These are phyloP conservation scores for Neocucurbitaria cava DNA, from an alignment of 2,329 filamentous ascomycete species.

Conservation along the genomic window DNA sequence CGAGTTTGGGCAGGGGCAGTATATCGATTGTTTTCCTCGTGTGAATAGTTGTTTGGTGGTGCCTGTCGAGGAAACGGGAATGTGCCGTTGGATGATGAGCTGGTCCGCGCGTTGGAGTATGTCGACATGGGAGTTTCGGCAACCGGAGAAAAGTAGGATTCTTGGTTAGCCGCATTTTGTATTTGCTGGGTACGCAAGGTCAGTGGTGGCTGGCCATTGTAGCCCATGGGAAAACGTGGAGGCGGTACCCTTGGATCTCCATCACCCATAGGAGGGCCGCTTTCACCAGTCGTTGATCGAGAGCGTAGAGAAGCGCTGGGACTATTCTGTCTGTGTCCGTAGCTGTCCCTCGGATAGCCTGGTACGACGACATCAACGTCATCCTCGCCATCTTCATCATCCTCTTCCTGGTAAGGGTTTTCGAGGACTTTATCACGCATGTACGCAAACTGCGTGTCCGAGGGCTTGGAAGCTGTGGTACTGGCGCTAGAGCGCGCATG, in stretches of 20 bases:
- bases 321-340: slow-evolving; percentile 68
- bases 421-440: slow-evolving; percentile 75
- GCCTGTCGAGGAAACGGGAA: slow-evolving; percentile 81
- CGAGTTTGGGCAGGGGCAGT: slow-evolving; percentile 85
- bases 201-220: slow-evolving; percentile 61
- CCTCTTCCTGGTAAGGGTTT: slow-evolving; percentile 79
- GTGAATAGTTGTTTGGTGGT: slow-evolving; percentile 74
- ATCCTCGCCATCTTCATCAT: slow-evolving; percentile 63
- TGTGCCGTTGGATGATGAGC: slow-evolving; percentile 73
- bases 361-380: slow-evolving; percentile 49
- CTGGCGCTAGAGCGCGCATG: slow-evolving; percentile 59
- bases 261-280: slow-evolving; percentile 59
- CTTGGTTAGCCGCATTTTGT: slow-evolving; percentile 72
- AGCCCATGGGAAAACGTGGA: slow-evolving; percentile 73
- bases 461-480: slow-evolving; percentile 59
- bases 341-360: slow-evolving; percentile 53
- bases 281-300: slow-evolving; percentile 78
- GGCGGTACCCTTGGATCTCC: slow-evolving; percentile 64
- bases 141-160: slow-evolving; percentile 93
- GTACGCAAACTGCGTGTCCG: slow-evolving; percentile 79
- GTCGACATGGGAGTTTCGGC: slow-evolving; percentile 76
- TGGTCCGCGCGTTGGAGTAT: slow-evolving; percentile 66
- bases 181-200: slow-evolving; percentile 72
- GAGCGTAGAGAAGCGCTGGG: slow-evolving; percentile 78
- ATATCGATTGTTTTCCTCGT: slow-evolving; percentile 78